phyloP scores from a whole-genome alignment of 345 rosid genomes.

The Moringa oleifera region DNA sequence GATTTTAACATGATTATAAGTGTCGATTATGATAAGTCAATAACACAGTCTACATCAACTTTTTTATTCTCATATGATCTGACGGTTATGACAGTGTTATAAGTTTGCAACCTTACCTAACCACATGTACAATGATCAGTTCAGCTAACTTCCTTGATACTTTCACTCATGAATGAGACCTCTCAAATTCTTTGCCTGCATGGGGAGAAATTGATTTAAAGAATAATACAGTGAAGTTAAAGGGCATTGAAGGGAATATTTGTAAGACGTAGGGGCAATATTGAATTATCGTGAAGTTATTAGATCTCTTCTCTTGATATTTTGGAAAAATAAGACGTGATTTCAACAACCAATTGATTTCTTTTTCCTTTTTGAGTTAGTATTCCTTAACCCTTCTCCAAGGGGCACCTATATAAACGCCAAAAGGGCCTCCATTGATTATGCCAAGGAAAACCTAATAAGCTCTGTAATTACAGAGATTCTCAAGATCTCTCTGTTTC shows the following conservation, averaged over 20 bases:
- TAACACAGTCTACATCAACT: too few species aligned
- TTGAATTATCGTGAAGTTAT: too few species aligned
- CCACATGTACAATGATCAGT: slow-evolving; percentile 26
- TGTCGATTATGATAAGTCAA: too few species aligned
- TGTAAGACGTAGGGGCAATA: background rate
- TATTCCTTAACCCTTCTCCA: background rate
- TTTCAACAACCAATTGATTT: background rate
- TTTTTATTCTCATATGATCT: slow-evolving; percentile 16
- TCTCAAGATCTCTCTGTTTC: too few species aligned
- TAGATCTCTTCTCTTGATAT: too few species aligned
- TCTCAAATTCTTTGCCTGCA: slow-evolving; percentile 9
- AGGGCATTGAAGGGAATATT: slow-evolving; percentile 13
- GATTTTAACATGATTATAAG: too few species aligned
- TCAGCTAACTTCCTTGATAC: background rate
- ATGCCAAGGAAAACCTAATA: background rate
- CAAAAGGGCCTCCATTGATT: background rate
- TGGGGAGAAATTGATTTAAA: too few species aligned
- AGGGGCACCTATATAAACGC: slow-evolving; percentile 29
- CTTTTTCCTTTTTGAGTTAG: too few species aligned
- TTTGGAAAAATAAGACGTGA: background rate
- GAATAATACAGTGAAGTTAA: background rate
- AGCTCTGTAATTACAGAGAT: background rate
- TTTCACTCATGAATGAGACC: slow-evolving; percentile 14
- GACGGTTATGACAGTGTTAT: slow-evolving; percentile 8
- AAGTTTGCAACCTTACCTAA: background rate